These are phyloP conservation scores for Camelina neglecta DNA, from an alignment of 345 rosid genomes.

Conservation along the genomic window DNA sequence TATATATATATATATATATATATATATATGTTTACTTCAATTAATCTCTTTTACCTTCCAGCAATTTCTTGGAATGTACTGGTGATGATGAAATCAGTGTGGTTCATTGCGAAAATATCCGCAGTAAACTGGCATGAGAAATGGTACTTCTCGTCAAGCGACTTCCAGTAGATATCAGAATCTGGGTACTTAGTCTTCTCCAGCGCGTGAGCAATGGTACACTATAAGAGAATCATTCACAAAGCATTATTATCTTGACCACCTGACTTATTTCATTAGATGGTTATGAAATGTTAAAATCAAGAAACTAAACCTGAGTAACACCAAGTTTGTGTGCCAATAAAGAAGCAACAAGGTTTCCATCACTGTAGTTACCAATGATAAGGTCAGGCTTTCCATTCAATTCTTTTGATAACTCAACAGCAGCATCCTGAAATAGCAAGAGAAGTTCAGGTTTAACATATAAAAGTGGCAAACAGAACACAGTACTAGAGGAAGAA, in stretches of 20 bases:
- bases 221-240: conserved; percentile 49
- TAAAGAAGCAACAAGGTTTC: conserved; percentile 91
- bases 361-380: conserved; percentile 95
- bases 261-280: background rate
- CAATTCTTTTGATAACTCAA: conserved; percentile 76
- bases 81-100: conserved; percentile 96
- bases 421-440: conserved; percentile 71
- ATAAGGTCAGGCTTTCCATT: conserved; percentile 94
- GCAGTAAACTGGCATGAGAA: conserved; percentile 98
- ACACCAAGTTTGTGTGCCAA: conserved; percentile 89
- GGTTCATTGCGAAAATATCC: conserved; percentile 93
- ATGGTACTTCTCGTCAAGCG: conserved; percentile 88
- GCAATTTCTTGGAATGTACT: conserved; percentile 98
- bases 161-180: conserved; percentile 95
- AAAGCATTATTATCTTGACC: conserved; percentile 8
- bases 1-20: no score
- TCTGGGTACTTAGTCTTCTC: conserved; percentile 97
- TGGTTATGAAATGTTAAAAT: background rate
- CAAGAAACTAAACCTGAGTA: conserved; percentile 66
- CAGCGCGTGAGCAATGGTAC: conserved; percentile 95
- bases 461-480: background rate
- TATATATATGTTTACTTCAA: background rate
- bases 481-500: background rate
- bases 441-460: conserved; percentile 6
- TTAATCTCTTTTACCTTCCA: conserved; percentile 68